Evolutionary conservation across 2,329 filamentous ascomycete species (phyloP), one percentile per base, ranked within the genome.

Genomic region (Diaporthe vexans): DNA sequence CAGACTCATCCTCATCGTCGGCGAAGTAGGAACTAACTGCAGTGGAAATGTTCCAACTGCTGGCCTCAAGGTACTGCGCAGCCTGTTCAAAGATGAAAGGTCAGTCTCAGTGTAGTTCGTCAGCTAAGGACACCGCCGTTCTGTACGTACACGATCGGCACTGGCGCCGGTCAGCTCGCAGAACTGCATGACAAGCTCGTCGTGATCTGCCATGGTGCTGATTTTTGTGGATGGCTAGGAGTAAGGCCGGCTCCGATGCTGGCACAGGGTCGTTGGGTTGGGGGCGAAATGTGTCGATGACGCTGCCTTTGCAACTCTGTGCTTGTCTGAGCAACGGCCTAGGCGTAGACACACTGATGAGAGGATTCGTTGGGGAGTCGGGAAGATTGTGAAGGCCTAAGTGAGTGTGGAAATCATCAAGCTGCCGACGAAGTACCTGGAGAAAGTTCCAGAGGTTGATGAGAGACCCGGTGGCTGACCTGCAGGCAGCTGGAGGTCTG

Each of bases 1-100:
- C 82, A 29, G 79, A 81, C 76, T 86, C 84, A 72, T 89, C 87
- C 35, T 91, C 90, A 46, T 87, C 84, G 73, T 90, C 86, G 75
- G 87, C 86, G 80, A 90, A 94, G 84, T 88, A 94, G 68, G 90
- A 88, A 40, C 90, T 87, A 71, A 90, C 88, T 21, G 93, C 93
- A 13, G 86, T 84, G 77, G 89, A 86, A 57, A 94, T 84, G 79
- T 95, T 89, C 92, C 93, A 95, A 77, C 88, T 84, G 79, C 89
- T 91, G 48, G 88, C 88, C 29, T 87, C 85, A 10, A 96, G 90
- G 77, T 93, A 93, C 75, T 92, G 87, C 73, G 87, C 86, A 61
- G 93, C 93, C 93, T 95, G 76, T 19, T 48, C 13, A 15, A 58
- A 35, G n/a, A n/a, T 8, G 3, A 1, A 57, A 8, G 8, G 54